These are phyloP conservation scores for Cyclotella baltica DNA, from an alignment of 108 stramenopile species.

Conservation along the genomic window DNA sequence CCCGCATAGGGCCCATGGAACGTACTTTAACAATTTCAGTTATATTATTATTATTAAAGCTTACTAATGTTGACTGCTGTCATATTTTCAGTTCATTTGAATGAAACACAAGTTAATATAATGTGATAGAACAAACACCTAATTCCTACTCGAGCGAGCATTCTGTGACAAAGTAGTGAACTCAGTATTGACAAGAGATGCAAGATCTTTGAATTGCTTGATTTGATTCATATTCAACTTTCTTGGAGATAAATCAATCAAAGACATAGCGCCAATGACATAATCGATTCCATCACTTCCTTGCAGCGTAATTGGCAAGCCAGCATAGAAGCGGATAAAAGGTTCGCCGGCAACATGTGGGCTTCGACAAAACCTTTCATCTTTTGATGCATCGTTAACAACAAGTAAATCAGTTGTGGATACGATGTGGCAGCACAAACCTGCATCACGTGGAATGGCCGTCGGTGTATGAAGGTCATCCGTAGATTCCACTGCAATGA, in stretches of 20 bases:
- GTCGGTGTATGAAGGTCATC: slow-evolving; percentile 35
- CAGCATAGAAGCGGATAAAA: slow-evolving; percentile 79
- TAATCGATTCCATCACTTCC: neutral
- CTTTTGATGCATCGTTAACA: slow-evolving; percentile 64
- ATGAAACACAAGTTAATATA: neutral
- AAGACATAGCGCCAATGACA: slow-evolving; percentile 6
- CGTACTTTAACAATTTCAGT: too few species aligned
- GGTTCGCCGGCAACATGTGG: slow-evolving; percentile 72
- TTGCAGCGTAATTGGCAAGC: slow-evolving; percentile 21
- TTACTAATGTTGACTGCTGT: too few species aligned
- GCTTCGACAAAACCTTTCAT: slow-evolving; percentile 72
- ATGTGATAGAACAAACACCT: neutral
- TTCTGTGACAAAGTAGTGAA: neutral
- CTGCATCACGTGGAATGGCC: slow-evolving; percentile 63
- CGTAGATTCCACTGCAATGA: slow-evolving; percentile 32
- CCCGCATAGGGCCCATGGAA: too few species aligned
- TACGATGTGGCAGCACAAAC: slow-evolving; percentile 76
- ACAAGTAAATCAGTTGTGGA: slow-evolving; percentile 44
- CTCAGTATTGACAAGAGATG: neutral
- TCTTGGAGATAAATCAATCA: slow-evolving; percentile 6
- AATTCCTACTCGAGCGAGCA: neutral
- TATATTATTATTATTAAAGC: too few species aligned
- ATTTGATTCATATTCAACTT: slow-evolving; percentile 10
- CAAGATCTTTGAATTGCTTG: slow-evolving; percentile 3
- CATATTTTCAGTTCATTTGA: neutral